Conservation (phyloP, 1,284 basidiomycete genomes). For the Heterobasidion annosum region DNA sequence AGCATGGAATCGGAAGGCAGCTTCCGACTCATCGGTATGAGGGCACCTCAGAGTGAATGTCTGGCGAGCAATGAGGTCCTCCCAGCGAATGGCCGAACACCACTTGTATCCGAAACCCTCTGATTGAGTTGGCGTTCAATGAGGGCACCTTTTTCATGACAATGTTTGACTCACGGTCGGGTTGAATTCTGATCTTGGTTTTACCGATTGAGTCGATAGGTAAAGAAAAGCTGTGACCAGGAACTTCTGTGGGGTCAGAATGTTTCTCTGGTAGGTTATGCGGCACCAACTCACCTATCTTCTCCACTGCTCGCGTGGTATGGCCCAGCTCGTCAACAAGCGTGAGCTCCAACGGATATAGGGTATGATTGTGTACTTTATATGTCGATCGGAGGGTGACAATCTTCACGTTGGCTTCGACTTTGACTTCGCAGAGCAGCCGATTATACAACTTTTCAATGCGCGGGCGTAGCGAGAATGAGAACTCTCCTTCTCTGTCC, state of each 20-base stretch:
- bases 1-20: conserved; percentile 93
- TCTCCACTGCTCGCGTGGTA: conserved; percentile 75
- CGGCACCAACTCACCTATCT: conserved; percentile 50
- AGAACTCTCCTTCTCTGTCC: conserved; percentile 90
- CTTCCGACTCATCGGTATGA: conserved; percentile 75
- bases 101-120: conserved; percentile 95
- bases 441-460: conserved; percentile 72
- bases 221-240: conserved; percentile 85
- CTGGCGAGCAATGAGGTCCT: conserved; percentile 77
- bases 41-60: conserved; percentile 83
- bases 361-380: conserved; percentile 85
- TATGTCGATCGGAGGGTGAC: conserved; percentile 94
- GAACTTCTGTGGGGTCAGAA: conserved; percentile 29
- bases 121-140: conserved; percentile 19
- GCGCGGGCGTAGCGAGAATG: conserved; percentile 80
- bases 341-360: conserved; percentile 91
- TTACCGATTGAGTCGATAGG: conserved; percentile 89
- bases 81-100: conserved; percentile 88
- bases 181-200: conserved; percentile 81
- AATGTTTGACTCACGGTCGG: conserved; percentile 65
- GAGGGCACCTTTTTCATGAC: background rate
- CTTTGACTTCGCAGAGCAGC: conserved; percentile 84
- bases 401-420: conserved; percentile 92
- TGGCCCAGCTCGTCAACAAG: conserved; percentile 83
- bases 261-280: background rate